Evolutionary conservation across 2,329 filamentous ascomycete species (phyloP).

Genomic region (Apiospora aurea): DNA sequence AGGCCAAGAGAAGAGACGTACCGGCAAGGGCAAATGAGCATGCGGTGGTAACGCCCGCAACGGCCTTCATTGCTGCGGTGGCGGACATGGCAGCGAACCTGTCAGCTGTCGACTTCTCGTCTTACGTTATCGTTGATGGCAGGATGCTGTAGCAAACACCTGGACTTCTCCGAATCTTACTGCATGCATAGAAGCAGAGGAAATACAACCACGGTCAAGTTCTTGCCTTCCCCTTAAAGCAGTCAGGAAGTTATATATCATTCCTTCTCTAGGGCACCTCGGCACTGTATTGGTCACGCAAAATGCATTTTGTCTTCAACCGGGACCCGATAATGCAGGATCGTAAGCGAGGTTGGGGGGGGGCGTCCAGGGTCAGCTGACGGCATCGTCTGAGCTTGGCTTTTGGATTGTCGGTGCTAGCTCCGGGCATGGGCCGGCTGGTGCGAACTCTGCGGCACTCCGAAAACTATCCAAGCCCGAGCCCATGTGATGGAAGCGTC

Average conservation of each 20-base stretch:
- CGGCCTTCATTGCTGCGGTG: slow-evolving; percentile 35
- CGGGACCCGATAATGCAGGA: background rate
- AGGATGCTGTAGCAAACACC: background rate
- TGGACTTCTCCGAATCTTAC: background rate
- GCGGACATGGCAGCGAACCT: background rate
- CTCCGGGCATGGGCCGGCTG: background rate
- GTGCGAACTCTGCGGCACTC: background rate
- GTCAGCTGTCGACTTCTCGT: background rate
- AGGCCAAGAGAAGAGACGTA: slow-evolving; percentile 32
- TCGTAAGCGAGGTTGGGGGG: background rate
- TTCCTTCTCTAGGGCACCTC: background rate
- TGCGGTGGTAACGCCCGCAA: slow-evolving; percentile 53
- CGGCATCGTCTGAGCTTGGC: background rate
- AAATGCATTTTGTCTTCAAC: background rate
- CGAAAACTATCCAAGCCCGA: background rate
- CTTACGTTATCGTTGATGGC: background rate
- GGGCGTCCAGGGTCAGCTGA: background rate
- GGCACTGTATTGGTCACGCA: background rate
- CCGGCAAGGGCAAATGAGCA: slow-evolving; percentile 57
- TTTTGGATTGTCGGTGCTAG: background rate
- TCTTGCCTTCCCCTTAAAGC: background rate
- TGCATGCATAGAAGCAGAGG: background rate
- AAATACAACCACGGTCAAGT: background rate
- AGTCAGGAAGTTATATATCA: background rate
- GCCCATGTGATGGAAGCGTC: background rate